Conservation (phyloP, 768 basidiomycete genomes). For the Mycena metata region DNA sequence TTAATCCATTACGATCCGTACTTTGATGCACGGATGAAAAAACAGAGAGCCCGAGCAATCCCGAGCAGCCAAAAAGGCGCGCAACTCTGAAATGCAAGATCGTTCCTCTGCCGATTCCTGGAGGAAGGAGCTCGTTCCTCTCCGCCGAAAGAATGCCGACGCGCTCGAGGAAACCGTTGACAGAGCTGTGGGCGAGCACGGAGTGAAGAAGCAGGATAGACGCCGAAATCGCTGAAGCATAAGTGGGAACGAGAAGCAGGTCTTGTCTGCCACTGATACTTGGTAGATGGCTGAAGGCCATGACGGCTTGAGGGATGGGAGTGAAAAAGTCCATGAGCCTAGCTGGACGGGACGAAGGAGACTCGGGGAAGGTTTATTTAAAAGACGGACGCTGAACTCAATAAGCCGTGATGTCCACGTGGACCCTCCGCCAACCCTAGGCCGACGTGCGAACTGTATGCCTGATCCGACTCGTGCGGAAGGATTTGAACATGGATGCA, state of each 20-base stretch:
- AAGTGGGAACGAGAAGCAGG: background rate
- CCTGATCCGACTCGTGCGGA: no score
- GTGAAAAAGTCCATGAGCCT: conserved; percentile 2
- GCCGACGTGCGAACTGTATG: no score
- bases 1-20: background rate
- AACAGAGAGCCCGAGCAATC: conserved; percentile 64
- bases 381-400: no score
- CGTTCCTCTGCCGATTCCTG: conserved; percentile 33
- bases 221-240: conserved; percentile 37
- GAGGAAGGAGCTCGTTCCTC: background rate
- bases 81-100: conserved; percentile 61
- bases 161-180: no score
- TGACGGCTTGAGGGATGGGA: conserved; percentile 3
- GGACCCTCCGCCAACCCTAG: no score
- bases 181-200: background rate
- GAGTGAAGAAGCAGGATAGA: conserved; percentile 36
- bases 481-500: no score
- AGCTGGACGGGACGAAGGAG: no score
- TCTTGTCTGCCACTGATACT: background rate
- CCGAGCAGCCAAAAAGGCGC: conserved; percentile 59
- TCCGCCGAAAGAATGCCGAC: no score
- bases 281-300: background rate
- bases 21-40: conserved; percentile 47
- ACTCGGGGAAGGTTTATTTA: no score
- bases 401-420: no score